Evolutionary conservation across 768 basidiomycete genomes (phyloP).

Genomic region (Amanita rubescens): DNA sequence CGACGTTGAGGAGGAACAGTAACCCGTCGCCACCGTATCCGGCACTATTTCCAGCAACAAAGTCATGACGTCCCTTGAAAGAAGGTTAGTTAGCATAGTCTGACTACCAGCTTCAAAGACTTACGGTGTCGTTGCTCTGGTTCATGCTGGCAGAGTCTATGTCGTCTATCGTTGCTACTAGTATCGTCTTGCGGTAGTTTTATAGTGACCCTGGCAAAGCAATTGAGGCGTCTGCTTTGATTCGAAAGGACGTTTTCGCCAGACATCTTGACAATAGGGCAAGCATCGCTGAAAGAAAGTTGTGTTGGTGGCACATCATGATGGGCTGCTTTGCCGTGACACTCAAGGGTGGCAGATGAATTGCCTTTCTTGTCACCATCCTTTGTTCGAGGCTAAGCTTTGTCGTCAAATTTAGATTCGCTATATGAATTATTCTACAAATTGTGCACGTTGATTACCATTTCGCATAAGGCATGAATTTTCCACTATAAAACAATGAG

Average conservation of each 20-base stretch:
- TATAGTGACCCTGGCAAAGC: background rate
- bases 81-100: background rate
- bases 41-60: background rate
- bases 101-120: background rate
- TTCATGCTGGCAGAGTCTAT: background rate
- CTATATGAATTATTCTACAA: background rate
- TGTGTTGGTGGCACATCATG: background rate
- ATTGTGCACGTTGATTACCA: slow-evolving; percentile 23
- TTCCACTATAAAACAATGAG: too few species aligned
- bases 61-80: background rate
- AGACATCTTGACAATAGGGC: background rate
- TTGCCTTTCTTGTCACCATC: background rate
- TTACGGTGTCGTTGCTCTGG: background rate
- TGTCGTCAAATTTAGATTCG: background rate
- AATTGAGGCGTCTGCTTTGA: background rate
- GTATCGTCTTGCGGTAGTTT: background rate
- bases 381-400: background rate
- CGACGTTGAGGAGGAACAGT: background rate
- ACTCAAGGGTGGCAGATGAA: background rate
- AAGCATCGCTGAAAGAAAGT: background rate
- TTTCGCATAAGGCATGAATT: slow-evolving; percentile 66
- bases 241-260: background rate
- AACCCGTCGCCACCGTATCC: background rate
- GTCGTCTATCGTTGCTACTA: background rate
- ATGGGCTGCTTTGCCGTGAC: background rate